Percentiles rank a stretch among this genome's conserved stretches.
Evolutionary conservation across 257 asterid genomes (phyloP).

Genomic region (Nicotiana attenuata): DNA sequence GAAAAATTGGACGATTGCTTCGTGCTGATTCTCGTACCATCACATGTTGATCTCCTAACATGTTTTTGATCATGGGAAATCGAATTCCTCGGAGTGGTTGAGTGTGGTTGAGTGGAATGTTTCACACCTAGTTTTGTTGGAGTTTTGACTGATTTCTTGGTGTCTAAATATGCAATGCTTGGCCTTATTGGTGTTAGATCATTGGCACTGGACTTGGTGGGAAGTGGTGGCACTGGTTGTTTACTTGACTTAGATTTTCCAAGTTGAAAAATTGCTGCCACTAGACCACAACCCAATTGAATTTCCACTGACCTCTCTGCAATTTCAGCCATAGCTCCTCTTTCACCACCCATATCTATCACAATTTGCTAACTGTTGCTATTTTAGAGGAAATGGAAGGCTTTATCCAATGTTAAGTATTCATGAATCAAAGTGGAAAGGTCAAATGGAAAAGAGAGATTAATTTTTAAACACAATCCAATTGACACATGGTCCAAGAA

Average conservation of each 20-base stretch:
- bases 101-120: conserved; percentile 6
- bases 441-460: background rate
- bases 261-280: conserved; percentile 30
- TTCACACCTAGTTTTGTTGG: conserved; percentile 3
- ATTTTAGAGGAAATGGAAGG: background rate
- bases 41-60: background rate
- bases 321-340: conserved; percentile 33
- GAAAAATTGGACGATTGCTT: conserved; percentile 28
- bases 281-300: conserved; percentile 49
- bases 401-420: background rate
- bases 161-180: background rate
- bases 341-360: background rate
- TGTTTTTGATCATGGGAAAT: conserved; percentile 11
- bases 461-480: background rate
- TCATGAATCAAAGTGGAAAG: background rate
- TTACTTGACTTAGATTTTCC: conserved; percentile 26
- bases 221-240: conserved; percentile 15
- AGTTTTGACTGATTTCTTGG: conserved; percentile 20
- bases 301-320: conserved; percentile 20
- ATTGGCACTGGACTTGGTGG: background rate
- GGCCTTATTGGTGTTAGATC: no score
- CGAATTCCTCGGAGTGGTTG: conserved; percentile 15
- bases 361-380: background rate
- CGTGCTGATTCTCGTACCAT: conserved; percentile 18
- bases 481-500: conserved; percentile 8